Base-by-base conservation (phyloP, 768 basidiomycete genomes). In the Auricularia cornea region DNA sequence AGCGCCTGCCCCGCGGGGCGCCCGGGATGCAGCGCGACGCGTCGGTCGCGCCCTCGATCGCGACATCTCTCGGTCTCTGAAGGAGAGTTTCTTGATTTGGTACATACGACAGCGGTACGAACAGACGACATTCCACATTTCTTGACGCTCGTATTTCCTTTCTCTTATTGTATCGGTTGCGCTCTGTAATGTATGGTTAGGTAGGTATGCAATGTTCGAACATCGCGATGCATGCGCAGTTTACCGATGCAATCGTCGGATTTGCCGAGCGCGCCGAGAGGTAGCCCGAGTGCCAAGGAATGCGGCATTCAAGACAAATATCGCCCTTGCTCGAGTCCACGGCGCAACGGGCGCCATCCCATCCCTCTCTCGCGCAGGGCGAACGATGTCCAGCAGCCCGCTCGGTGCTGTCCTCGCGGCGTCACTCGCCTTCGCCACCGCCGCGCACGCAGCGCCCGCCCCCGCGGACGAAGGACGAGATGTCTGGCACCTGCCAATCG, bases 1-100 rank as follows among this genome's bases (percentile, higher is more conserved):
- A 90, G 64, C 83, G 65, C n/a, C 41, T 60, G 31, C 59, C 62
- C 26, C 64, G 59, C 18, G 35, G 35, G 16, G 35, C 32, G 59
- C 44, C 44, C 23, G 20, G 44, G 16, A 18, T 23, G 33, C 59
- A 54, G 23, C 31, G 64, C 59, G 61, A 65, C 26, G 52, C 64
- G 3, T 65, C 64, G 48, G 51, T 40, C 11, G 64, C 64, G 26
- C 64, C 61, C 20, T 65, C 64, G 26, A 16, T 65, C 30, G 64
- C 61, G 11, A 59, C 61, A 12, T 62, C 64, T n/a, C 41, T 65
- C 3, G 64, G 61, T 32, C 30, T 48, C 12, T 62, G 62, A 62
- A 38, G 31, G 32, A 60, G 18, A 51, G 26, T 63, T 60, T 30
- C 60, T 51, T 51, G n/a, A n/a, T 32, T 60, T 63, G 31, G 20